Evolutionary conservation across 805 yeast species (phyloP), one percentile per base, ranked within the genome.

Genomic region (Yamadazyma nakazawae): DNA sequence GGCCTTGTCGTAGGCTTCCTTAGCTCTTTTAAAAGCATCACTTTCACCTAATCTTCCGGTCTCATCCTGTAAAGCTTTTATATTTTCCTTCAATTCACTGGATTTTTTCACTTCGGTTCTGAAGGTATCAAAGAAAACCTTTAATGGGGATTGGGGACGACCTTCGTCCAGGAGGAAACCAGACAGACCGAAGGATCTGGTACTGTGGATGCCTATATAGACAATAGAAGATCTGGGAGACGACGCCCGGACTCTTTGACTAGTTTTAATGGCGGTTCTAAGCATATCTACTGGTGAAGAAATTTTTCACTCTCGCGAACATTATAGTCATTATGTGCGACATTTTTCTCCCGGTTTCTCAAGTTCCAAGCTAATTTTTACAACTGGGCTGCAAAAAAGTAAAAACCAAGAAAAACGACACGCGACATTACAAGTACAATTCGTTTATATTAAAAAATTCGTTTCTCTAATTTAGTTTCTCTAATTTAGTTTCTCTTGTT

Each of bases 21-120:
- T 85, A 30, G 99, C 99, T 59, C 79, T 81, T 64, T 85, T 88
- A 72, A 88, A 91, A 2, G 98, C 96, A 45, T 90, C 97, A 42
- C 94, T 84, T 57, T 94, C 98, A 28, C 96, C 88, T 64, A 94
- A 78, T 58, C 90, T 82, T 35, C 96, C 98, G 3, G 97, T 88
- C 55, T 95, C 98, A 68, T 91, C 97, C 63, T 89, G 96, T 46
- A 94, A 76, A 13, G 96, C 96, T 67, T 92, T 94, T 62, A 94
- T 89, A 58, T 90, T 89, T 46, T 88, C 90, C 61, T 91, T 95
- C 50, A 94, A 77, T 64, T 94, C 98, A 60, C 79, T 78, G 42
- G 90, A 84, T 65, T 94, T 92, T 63, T 85, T 83, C 84, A 96
- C 91, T 70, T 94, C 99, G 49, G 77, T 75, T 61, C 79, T 84